These are phyloP conservation scores for Arachis monticola DNA, from an alignment of 331 rosid genomes.

Conservation along the genomic window DNA sequence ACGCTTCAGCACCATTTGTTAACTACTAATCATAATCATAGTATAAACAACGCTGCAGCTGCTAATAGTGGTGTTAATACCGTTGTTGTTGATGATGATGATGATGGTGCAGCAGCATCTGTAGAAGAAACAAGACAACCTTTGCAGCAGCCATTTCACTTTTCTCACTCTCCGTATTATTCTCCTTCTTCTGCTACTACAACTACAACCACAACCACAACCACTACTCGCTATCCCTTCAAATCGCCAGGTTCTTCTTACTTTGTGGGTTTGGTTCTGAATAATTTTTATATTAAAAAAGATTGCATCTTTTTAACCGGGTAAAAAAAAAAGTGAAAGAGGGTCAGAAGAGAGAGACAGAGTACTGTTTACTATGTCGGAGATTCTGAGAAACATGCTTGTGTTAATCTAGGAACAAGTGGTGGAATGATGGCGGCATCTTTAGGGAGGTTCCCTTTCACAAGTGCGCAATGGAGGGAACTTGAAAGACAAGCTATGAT, in stretches of 20 bases:
- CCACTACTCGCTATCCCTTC: conserved; percentile 45
- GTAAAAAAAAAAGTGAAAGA: not conserved
- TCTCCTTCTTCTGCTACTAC: conserved; percentile 29
- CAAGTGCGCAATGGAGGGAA: conserved; percentile 80
- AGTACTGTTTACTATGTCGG: conserved; percentile 27
- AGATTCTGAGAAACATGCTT: conserved; percentile 39
- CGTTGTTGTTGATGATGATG: conserved; percentile 28
- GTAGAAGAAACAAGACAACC: conserved; percentile 24
- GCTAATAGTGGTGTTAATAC: conserved; percentile 8
- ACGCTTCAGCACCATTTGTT: conserved; percentile 40
- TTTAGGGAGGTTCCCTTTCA: conserved; percentile 65
- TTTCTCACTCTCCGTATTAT: conserved; percentile 1
- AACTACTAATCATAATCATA: conserved; percentile 15
- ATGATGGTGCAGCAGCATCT: conserved; percentile 34
- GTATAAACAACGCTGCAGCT: conserved; percentile 27
- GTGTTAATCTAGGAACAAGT: conserved; percentile 43
- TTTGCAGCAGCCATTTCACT: conserved; percentile 63
- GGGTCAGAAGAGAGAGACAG: conserved; percentile 49
- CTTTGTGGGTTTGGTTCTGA: conserved; percentile 31
- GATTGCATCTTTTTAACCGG: conserved; percentile 35
- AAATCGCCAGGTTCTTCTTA: conserved; percentile 57
- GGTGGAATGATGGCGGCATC: conserved; percentile 55
- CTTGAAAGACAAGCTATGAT: conserved; percentile 88
- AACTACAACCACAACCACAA: no score
- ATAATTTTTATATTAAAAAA: not conserved